These are phyloP conservation scores for Eustoma russellianum DNA, from an alignment of 257 asterid genomes.

Conservation along the genomic window DNA sequence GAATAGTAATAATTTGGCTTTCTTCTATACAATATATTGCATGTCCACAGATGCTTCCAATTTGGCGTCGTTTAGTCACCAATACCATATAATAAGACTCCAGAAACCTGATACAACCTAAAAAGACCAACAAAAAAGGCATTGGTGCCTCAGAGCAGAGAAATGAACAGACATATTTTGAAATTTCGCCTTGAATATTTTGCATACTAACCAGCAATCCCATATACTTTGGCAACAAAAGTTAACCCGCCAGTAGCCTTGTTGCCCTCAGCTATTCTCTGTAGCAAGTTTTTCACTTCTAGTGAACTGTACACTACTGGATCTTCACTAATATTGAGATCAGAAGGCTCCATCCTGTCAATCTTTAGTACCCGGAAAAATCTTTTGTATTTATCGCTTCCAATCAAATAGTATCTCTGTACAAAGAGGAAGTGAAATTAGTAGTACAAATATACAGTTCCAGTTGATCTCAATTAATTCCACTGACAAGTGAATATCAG, in stretches of 20 bases:
- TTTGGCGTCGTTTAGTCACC: constrained; percentile 86
- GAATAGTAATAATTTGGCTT: constrained; percentile 88
- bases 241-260: constrained; percentile 94
- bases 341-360: constrained; percentile 96
- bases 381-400: constrained; percentile 85
- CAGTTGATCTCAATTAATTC: no score
- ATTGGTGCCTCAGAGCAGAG: constrained; percentile 3
- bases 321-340: constrained; percentile 87
- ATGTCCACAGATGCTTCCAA: constrained; percentile 93
- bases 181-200: constrained; percentile 8
- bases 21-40: constrained; percentile 91
- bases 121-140: constrained; percentile 11
- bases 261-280: constrained; percentile 90
- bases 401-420: constrained; percentile 93
- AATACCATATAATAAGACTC: constrained; percentile 89
- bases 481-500: no score
- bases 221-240: constrained; percentile 90
- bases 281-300: constrained; percentile 89
- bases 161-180: background rate
- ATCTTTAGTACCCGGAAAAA: constrained; percentile 82
- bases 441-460: no score
- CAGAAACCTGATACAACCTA: constrained; percentile 88
- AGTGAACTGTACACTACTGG: constrained; percentile 91
- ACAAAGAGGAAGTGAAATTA: background rate
- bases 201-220: constrained; percentile 78